phyloP scores from a whole-genome alignment of 805 yeast genomes.

The Spathaspora passalidarum region DNA sequence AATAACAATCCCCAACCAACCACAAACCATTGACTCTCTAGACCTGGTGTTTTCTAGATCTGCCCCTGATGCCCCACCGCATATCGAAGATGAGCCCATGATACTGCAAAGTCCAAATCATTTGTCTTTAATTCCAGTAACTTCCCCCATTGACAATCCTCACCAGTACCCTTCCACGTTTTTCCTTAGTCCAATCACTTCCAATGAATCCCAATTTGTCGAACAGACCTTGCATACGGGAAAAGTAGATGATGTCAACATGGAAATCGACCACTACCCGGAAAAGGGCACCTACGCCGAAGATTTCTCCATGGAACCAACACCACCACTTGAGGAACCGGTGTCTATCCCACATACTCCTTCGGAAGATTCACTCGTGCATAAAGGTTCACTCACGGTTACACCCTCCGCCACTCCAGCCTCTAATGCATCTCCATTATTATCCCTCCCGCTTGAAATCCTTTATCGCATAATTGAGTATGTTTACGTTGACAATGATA shows the following conservation, averaged over 20 bases:
- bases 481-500: slow-evolving; percentile 52
- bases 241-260: not conserved
- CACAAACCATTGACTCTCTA: not conserved
- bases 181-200: slow-evolving; percentile 25
- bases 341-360: not conserved
- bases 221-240: not conserved
- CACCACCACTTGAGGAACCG: slow-evolving; percentile 4
- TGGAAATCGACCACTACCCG: not conserved
- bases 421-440: slow-evolving; percentile 8
- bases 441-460: slow-evolving; percentile 54
- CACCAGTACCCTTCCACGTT: slow-evolving; percentile 13
- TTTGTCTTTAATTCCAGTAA: slow-evolving; percentile 6
- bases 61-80: not conserved
- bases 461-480: slow-evolving; percentile 52
- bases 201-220: slow-evolving; percentile 17
- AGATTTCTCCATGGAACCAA: not conserved
- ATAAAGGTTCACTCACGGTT: not conserved
- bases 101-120: not conserved
- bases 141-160: slow-evolving; percentile 10
- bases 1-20: not conserved
- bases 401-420: not conserved
- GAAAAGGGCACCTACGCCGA: not conserved
- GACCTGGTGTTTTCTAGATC: not conserved
- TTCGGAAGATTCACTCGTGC: not conserved
- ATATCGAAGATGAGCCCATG: not conserved